Base-by-base conservation (phyloP, 352 stramenopile genomes). In the Phytophthora brassicae region DNA sequence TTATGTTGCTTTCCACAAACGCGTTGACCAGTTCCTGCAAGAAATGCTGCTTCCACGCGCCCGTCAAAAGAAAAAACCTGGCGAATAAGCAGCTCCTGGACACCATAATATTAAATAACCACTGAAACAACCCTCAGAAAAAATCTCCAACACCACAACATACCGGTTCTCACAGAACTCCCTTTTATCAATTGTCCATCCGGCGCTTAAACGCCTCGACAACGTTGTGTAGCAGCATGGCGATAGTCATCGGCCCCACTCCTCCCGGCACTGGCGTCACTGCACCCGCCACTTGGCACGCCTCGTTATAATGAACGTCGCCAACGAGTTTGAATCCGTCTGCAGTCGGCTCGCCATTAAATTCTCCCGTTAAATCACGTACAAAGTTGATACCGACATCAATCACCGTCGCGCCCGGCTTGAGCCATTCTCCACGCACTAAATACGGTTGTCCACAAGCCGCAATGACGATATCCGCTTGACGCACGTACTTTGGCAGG, bases 301-400 rank as follows among this genome's bases (percentile, higher is more conserved):
- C 97, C 42, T 88, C 86, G 6, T 74, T 72, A 59, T 95, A 99
- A 66, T 97, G 71, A 6, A 99, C 97, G 72, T 99, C 98, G 13
- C 98, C 98, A 28, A 99, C 96, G 13, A 99, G 84, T 60, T 96
- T 95, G 75, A 99, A 99, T 20, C 96, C 95, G 49, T 95, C 81
- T 14, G 56, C 57, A 42, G 86, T 92, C 26, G 64, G 52, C 20
- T 70, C 42, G 6, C 80, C 80, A 59, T 92, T 76, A 47, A 81
- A 92, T n/a, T 72, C 59, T 0, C 63, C 52, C 17, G 65, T 57
- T 3, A 74, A 39, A 35, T 93, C 84, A 11, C 95, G 85, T 3
- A 99, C 91, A 60, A 94, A 97, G 67, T 99, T 99, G 72, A 99
- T 99, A 7, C 98, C 98, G 14, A 99, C 97, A 77, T 99, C 97